Evolutionary conservation across 1,139 yeast genomes (phyloP).

Genomic region (Yamadazyma spencermartinsiae): DNA sequence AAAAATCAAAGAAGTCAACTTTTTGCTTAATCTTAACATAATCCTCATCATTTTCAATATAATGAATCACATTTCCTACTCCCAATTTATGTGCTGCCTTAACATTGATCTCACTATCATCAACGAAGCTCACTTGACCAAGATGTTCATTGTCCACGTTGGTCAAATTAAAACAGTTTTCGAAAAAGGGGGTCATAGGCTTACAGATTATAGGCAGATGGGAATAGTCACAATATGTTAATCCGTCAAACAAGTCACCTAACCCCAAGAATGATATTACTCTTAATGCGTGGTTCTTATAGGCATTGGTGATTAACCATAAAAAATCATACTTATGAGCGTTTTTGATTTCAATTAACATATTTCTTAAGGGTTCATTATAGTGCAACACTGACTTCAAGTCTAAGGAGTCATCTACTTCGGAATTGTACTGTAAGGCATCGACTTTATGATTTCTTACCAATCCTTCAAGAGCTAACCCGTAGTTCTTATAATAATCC

Average conservation of each 20-base stretch:
- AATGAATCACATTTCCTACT: conserved; percentile 57
- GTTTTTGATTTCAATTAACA: conserved; percentile 47
- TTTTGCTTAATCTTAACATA: conserved; percentile 27
- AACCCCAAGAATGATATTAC: conserved; percentile 78
- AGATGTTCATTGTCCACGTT: conserved; percentile 50
- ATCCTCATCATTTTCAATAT: conserved; percentile 53
- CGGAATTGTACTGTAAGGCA: conserved; percentile 82
- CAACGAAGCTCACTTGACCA: conserved; percentile 59
- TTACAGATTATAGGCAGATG: conserved; percentile 73
- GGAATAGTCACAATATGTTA: conserved; percentile 86
- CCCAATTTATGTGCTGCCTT: conserved; percentile 55
- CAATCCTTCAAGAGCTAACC: conserved; percentile 85
- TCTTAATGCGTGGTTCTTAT: conserved; percentile 80
- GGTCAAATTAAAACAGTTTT: conserved; percentile 62
- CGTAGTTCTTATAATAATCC: conserved; percentile 81
- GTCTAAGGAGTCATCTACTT: conserved; percentile 92
- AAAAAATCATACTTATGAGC: conserved; percentile 36
- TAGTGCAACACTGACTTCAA: conserved; percentile 72
- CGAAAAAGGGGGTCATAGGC: conserved; percentile 64
- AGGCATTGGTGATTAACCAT: conserved; percentile 96
- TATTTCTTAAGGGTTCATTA: conserved; percentile 50
- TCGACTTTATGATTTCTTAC: conserved; percentile 81
- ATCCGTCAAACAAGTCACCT: conserved; percentile 90
- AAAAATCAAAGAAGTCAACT: conserved; percentile 35
- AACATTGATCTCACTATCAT: conserved; percentile 73